phyloP scores from a whole-genome alignment of 2,329 filamentous ascomycete genomes.

The Phaeosphaeria sp. region DNA sequence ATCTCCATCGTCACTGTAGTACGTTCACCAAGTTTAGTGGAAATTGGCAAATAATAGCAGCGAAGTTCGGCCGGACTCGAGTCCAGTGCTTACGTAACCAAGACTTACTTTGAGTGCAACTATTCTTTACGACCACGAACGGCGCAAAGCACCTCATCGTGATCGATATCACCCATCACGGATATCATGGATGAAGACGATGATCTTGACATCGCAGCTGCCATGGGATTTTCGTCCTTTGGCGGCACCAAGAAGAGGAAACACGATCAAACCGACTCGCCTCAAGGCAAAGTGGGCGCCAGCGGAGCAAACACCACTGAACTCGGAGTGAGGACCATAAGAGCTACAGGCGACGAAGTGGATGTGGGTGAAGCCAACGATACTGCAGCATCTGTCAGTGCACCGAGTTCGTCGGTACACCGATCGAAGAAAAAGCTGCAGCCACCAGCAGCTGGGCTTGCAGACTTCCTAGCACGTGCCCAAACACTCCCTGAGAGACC shows the following conservation, averaged over 20 bases:
- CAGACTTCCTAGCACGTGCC: constrained; percentile 38
- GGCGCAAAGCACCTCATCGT: not conserved
- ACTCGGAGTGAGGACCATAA: constrained; percentile 48
- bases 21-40: not conserved
- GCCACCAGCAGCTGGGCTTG: constrained; percentile 32
- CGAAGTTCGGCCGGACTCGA: not conserved
- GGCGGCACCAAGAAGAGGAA: constrained; percentile 72
- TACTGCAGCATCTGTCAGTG: not conserved
- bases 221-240: constrained; percentile 78
- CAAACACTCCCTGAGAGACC: constrained; percentile 31
- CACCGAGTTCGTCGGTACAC: constrained; percentile 3
- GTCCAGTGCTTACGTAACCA: not conserved
- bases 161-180: not conserved
- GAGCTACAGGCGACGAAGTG: constrained; percentile 2
- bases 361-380: not conserved
- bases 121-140: not conserved
- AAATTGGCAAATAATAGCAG: not conserved
- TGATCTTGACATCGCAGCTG: constrained; percentile 63
- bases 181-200: constrained; percentile 54
- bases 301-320: constrained; percentile 43
- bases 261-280: constrained; percentile 65
- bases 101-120: not conserved
- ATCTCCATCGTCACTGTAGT: not conserved
- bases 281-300: constrained; percentile 44
- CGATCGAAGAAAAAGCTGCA: constrained; percentile 16